Evolutionary conservation across 2,329 filamentous ascomycete species (phyloP).

Genomic region (Cytospora schulzeri): DNA sequence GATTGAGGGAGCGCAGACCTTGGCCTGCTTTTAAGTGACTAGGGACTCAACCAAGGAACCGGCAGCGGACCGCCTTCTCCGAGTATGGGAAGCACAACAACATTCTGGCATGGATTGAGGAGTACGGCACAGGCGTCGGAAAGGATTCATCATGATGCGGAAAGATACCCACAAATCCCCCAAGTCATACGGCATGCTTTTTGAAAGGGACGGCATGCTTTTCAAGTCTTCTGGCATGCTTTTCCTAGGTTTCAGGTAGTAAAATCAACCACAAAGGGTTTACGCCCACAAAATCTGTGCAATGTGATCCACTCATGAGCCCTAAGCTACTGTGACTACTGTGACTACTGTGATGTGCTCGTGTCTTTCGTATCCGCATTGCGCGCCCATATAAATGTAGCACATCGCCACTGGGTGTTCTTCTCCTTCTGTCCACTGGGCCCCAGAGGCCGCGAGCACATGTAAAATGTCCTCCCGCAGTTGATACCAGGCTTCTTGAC

Average conservation of each 20-base stretch:
- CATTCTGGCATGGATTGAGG: slow-evolving; percentile 9
- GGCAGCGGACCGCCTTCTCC: background rate
- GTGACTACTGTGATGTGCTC: background rate
- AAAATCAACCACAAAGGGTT: background rate
- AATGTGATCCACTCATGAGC: slow-evolving; percentile 3
- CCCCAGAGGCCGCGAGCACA: slow-evolving; percentile 72
- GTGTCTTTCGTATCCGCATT: slow-evolving; percentile 23
- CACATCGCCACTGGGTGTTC: slow-evolving; percentile 83
- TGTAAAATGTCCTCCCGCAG: slow-evolving; percentile 67
- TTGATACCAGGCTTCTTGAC: slow-evolving; percentile 93
- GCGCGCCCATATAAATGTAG: slow-evolving; percentile 71
- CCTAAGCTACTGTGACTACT: slow-evolving; percentile 12
- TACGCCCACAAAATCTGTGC: background rate
- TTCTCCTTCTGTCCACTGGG: slow-evolving; percentile 84
- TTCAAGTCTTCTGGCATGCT: slow-evolving; percentile 2
- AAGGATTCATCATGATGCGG: slow-evolving; percentile 2
- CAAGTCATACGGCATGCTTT: slow-evolving; percentile 1
- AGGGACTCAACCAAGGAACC: slow-evolving; percentile 12
- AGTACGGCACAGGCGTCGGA: slow-evolving; percentile 12
- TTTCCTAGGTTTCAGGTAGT: background rate
- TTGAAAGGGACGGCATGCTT: background rate
- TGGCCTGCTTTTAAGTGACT: slow-evolving; percentile 14
- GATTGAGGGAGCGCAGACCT: slow-evolving; percentile 15
- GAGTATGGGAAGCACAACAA: background rate
- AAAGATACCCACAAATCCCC: background rate